Evolutionary conservation across 257 asterid species (phyloP), one percentile per base, ranked within the genome.

Genomic region (Paraleonurus japonicus): DNA sequence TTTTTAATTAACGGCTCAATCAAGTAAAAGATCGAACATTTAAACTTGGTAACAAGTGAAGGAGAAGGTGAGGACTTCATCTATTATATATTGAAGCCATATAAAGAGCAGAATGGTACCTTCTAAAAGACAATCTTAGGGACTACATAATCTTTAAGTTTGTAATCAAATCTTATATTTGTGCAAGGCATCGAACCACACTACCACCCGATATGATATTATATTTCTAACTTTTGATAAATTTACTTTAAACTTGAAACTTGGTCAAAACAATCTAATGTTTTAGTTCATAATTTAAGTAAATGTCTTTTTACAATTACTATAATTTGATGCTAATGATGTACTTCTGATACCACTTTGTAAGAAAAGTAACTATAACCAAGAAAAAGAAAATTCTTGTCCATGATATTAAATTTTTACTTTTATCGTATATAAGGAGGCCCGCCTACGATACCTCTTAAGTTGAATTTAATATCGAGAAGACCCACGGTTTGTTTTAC

Each of bases 101-200:
- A 37, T 37, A 37, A 11, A 41, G 48, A 41, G 0, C 48, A 41
- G 48, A 41, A 41, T 5, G 48, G n/a, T 41, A 3, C 48, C 48
- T 41, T 41, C 48, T 41, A n/a, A 41, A 41, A 41, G 16, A 7
- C 48, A 41, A 41, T 16, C 48, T 41, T 41, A 41, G 51, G 41
- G 35, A 19, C 47, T 22, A 57, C 67, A 64, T 39, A 73, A 33
- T n/a, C n/a, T n/a, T n/a, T n/a, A n/a, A n/a, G n/a, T n/a, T n/a
- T n/a, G n/a, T n/a, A n/a, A n/a, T n/a, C 7, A 19, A 30, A 35
- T 12, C 57, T 57, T 13, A 20, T 26, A 71, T 9, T 60, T 16
- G 19, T 5, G 13, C 37, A 68, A 11, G 54, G 24, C n/a, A 24
- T 45, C 53, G n/a, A n/a, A 45, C 53, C 53, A 45, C 53, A 15